A percentile compares a stretch with the other conserved stretches of the same genome.
Evolutionary conservation across 192 early-diverging fungal genomes (phyloP).

Genomic region (Oehlia diaphana): DNA sequence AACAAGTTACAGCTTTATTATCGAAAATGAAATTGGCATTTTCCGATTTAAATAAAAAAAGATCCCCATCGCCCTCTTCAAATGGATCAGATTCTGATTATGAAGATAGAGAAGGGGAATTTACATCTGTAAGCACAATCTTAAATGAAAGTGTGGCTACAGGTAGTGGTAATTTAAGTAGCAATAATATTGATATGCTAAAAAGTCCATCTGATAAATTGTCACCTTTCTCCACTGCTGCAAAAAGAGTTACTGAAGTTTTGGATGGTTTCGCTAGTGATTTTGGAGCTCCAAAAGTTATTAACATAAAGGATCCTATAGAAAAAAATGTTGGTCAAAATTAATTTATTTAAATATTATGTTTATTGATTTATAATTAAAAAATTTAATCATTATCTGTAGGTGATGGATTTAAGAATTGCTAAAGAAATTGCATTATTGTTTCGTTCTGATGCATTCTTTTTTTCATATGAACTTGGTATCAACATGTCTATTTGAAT

Average conservation of each 20-base stretch:
- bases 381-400: background rate
- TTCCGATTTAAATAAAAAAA: background rate
- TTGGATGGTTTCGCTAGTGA: constrained; percentile 21
- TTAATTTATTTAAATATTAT: background rate
- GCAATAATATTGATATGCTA: background rate
- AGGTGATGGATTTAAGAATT: constrained; percentile 46
- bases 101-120: constrained; percentile 4
- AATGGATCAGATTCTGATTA: constrained; percentile 8
- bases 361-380: background rate
- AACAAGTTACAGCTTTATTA: constrained; percentile 11
- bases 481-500: background rate
- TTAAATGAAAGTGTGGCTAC: background rate
- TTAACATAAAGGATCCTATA: background rate
- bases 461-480: constrained; percentile 51
- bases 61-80: background rate
- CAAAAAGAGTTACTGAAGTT: background rate
- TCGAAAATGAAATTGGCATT: constrained; percentile 18
- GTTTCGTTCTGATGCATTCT: constrained; percentile 47
- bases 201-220: background rate
- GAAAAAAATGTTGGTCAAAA: background rate
- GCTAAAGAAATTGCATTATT: constrained; percentile 47
- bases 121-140: background rate
- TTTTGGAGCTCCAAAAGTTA: background rate
- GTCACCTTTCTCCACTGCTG: background rate
- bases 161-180: background rate